Conservation (phyloP, 2,329 filamentous ascomycete genomes). For the Xylariaceae sp. region DNA sequence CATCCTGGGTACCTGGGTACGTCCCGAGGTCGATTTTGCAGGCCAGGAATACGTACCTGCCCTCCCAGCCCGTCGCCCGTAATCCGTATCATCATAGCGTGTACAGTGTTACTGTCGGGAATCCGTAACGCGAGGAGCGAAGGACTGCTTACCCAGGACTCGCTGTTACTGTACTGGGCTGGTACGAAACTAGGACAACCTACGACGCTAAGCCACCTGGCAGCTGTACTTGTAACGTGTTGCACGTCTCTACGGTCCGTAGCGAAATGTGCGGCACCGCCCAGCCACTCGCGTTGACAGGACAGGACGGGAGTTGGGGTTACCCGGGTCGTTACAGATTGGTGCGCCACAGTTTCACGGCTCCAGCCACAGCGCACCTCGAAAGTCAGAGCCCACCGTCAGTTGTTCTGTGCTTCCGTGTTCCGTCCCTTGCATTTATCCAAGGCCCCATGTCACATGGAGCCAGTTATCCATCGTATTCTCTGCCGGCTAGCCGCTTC, state of each 20-base stretch:
- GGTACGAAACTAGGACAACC: too few species aligned
- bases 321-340: neutral
- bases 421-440: slow-evolving; percentile 5
- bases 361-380: neutral
- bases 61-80: neutral
- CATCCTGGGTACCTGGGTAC: too few species aligned
- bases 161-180: neutral
- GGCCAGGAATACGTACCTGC: neutral
- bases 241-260: neutral
- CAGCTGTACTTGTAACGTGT: neutral
- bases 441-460: neutral
- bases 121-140: neutral
- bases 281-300: neutral
- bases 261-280: neutral
- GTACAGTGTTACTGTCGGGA: neutral
- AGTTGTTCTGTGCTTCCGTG: neutral
- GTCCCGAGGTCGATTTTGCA: neutral
- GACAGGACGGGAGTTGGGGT: neutral
- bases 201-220: too few species aligned
- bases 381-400: neutral
- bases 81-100: neutral
- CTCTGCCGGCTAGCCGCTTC: slow-evolving; percentile 6
- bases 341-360: neutral
- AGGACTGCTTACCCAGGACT: neutral
- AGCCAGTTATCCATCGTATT: neutral